Evolutionary conservation across 208 protist genomes (phyloP), one percentile per base, ranked within the genome.

Genomic region (Paratrypanosoma confusum): DNA sequence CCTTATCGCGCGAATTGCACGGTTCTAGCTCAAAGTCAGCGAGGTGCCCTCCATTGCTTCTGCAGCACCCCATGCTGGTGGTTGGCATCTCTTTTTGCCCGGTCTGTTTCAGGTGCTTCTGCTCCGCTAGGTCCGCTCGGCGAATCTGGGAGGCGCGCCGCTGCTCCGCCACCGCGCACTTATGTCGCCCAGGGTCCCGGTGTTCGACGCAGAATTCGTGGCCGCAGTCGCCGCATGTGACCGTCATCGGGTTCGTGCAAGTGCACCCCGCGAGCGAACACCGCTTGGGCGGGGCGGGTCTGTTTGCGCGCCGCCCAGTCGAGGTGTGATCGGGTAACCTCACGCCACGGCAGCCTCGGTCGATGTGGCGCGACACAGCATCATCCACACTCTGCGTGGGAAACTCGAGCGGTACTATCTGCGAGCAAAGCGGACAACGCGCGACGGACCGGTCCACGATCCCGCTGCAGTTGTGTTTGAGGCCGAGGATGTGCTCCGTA

Each of bases 141-240:
- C 18, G 8, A 6, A 17, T 11, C 18, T 5, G 8, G 5, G 35
- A 6, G 18, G 8, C 35, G 5, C 35, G 35, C 5, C 7, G 7
- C 35, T 10, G 11, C 8, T 5, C 27, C 5, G 16, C 24, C 16
- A 6, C 7, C 16, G 24, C 7, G 22, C 81, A 90, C 17, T 66
- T 5, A 57, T 86, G 79, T 27, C 50, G 45, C n/a, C 52, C 41
- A 7, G 76, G 70, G 16, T 50, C 57, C 7, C 79, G 60, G 58
- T 92, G 83, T 22, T 72, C 63, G 26, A 88, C 55, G 48, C 83
- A 92, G 57, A 81, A 92, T 10, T 39, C 41, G 27, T 70, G 59
- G 13, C 54, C 44, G 48, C 83, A 92, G 34, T 60, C 45, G 18
- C 81, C 70, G 40, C 83, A 92, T 22, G 50, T 43, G 4, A 70